A percentile compares a stretch with the other conserved stretches of the same genome.
Evolutionary conservation across 768 basidiomycete genomes (phyloP).

Genomic region (Boletus edulis): DNA sequence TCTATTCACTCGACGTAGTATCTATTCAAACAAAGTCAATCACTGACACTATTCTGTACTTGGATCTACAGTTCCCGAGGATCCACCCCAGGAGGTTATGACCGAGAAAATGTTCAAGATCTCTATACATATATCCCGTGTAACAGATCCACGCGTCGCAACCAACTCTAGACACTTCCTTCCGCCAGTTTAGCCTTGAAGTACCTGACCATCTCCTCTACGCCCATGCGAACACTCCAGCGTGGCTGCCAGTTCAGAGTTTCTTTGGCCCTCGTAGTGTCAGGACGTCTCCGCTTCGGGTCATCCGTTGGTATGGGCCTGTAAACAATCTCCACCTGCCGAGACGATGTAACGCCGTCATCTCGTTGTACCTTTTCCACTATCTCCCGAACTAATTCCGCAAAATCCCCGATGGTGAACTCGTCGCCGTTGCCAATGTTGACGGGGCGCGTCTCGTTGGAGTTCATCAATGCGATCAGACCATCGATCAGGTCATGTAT

Average conservation of each 20-base stretch:
- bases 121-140: background rate
- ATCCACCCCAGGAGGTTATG: background rate
- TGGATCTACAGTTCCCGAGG: background rate
- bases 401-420: conserved; percentile 94
- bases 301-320: conserved; percentile 88
- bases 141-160: background rate
- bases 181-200: conserved; percentile 89
- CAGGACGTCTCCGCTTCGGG: conserved; percentile 91
- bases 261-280: conserved; percentile 88
- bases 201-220: conserved; percentile 94
- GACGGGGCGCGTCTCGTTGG: conserved; percentile 86
- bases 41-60: conserved; percentile 13
- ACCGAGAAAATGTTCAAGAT: background rate
- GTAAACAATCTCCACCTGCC: conserved; percentile 67
- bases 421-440: conserved; percentile 97
- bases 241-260: conserved; percentile 85
- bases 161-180: conserved; percentile 58
- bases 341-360: conserved; percentile 54
- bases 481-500: conserved; percentile 98
- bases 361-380: conserved; percentile 92
- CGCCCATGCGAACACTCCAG: conserved; percentile 90
- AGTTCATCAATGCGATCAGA: conserved; percentile 93
- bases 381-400: conserved; percentile 85
- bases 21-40: conserved; percentile 7
- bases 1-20: conserved; percentile 1